A percentile compares a stretch with the other conserved stretches of the same genome.
Evolutionary conservation across 768 basidiomycete species (phyloP).

Genomic region (Sporobolomyces roseus): DNA sequence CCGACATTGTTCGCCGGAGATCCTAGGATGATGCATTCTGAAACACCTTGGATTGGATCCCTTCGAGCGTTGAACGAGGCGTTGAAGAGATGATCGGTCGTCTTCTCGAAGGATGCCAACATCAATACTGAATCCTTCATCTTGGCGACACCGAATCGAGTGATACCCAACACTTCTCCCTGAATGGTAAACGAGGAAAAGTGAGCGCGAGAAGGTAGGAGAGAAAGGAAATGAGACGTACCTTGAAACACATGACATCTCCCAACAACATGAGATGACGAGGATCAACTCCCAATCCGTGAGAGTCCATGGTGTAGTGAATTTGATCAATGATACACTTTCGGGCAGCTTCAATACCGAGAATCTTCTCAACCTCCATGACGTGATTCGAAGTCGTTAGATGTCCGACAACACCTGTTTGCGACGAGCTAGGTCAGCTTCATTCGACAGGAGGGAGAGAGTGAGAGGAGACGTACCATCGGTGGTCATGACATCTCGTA

Average conservation of each 20-base stretch:
- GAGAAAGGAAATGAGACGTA: constrained; percentile 43
- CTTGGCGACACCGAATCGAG: constrained; percentile 96
- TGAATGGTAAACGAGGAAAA: constrained; percentile 46
- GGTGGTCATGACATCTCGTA: constrained; percentile 94
- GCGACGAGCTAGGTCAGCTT: neutral
- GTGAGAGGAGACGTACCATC: constrained; percentile 61
- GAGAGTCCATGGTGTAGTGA: constrained; percentile 91
- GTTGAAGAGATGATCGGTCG: constrained; percentile 97
- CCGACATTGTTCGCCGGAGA: constrained; percentile 45
- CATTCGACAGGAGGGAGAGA: neutral
- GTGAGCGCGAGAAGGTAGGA: neutral
- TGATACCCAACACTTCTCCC: constrained; percentile 97
- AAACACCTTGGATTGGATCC: constrained; percentile 91
- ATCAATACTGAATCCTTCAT: constrained; percentile 97
- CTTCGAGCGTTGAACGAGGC: constrained; percentile 94
- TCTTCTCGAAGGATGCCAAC: constrained; percentile 99
- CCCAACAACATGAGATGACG: constrained; percentile 97
- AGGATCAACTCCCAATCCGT: constrained; percentile 98
- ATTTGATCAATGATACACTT: constrained; percentile 94
- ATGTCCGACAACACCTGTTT: constrained; percentile 79
- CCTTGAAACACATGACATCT: constrained; percentile 99
- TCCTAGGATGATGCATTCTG: constrained; percentile 96
- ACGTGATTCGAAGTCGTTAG: constrained; percentile 94
- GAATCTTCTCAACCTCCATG: constrained; percentile 87
- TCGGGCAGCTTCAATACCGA: constrained; percentile 97